Evolutionary conservation across 805 yeast genomes (phyloP).

Genomic region (Candida odintsovae): DNA sequence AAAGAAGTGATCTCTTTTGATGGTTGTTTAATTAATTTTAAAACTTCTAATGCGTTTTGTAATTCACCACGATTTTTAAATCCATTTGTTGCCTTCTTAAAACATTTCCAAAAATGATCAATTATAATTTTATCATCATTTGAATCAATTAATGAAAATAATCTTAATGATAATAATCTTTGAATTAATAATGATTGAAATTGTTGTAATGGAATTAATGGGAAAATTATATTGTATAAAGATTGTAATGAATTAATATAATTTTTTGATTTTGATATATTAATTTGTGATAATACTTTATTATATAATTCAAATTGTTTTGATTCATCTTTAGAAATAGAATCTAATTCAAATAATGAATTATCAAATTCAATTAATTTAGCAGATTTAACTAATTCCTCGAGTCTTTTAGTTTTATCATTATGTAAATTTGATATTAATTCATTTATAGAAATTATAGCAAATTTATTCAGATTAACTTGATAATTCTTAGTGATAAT

Average conservation of each 20-base stretch:
- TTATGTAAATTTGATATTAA: background rate
- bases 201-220: slow-evolving; percentile 8
- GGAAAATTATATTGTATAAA: slow-evolving; percentile 2
- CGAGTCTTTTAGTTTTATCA: background rate
- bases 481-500: background rate
- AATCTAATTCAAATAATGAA: background rate
- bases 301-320: background rate
- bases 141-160: slow-evolving; percentile 20
- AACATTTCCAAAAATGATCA: slow-evolving; percentile 35
- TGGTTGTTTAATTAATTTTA: slow-evolving; percentile 17
- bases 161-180: slow-evolving; percentile 23
- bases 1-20: slow-evolving; percentile 10
- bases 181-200: slow-evolving; percentile 21
- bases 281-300: background rate
- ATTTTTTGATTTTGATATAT: background rate
- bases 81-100: slow-evolving; percentile 38
- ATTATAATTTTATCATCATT: slow-evolving; percentile 16
- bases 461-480: background rate
- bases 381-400: background rate
- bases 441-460: background rate
- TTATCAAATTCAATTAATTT: background rate
- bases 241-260: background rate
- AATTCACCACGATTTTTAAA: slow-evolving; percentile 33
- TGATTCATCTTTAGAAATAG: background rate
- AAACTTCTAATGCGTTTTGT: slow-evolving; percentile 28